phyloP scores from a whole-genome alignment of 148 eudicot species.

The Chenopodium berlandieri region DNA sequence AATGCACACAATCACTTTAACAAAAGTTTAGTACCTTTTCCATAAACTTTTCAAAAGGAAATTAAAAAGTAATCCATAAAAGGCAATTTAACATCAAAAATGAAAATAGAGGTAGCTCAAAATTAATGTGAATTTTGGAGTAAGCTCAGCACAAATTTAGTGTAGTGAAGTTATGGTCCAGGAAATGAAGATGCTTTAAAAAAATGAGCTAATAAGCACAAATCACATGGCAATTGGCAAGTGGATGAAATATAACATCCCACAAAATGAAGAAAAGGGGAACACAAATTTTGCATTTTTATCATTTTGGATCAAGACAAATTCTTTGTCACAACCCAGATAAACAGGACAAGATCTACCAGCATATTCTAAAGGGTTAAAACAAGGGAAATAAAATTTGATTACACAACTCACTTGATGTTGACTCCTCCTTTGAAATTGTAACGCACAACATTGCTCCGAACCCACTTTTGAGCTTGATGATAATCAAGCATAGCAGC shows the following conservation, averaged over 20 bases:
- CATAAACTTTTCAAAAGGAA: no score
- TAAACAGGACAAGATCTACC: background rate
- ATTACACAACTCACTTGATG: slow-evolving; percentile 54
- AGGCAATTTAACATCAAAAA: no score
- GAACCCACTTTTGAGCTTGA: slow-evolving; percentile 70
- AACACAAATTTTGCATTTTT: background rate
- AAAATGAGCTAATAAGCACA: background rate
- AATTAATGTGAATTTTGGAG: no score
- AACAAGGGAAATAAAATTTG: background rate
- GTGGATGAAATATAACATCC: slow-evolving; percentile 4
- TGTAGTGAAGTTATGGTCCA: no score
- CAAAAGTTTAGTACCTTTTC: background rate
- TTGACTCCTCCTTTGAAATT: slow-evolving; percentile 76
- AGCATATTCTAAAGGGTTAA: background rate
- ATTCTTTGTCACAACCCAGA: background rate
- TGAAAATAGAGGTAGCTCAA: no score
- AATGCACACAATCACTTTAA: no score
- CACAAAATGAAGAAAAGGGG: background rate
- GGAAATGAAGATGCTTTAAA: no score
- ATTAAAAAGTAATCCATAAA: no score
- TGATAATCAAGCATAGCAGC: slow-evolving; percentile 46
- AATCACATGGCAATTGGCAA: slow-evolving; percentile 21
- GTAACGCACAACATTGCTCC: slow-evolving; percentile 57
- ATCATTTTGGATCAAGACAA: background rate
- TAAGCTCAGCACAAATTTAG: no score